phyloP scores from a whole-genome alignment of 2,329 filamentous ascomycete genomes.

The Ascochyta viciae-villosae region DNA sequence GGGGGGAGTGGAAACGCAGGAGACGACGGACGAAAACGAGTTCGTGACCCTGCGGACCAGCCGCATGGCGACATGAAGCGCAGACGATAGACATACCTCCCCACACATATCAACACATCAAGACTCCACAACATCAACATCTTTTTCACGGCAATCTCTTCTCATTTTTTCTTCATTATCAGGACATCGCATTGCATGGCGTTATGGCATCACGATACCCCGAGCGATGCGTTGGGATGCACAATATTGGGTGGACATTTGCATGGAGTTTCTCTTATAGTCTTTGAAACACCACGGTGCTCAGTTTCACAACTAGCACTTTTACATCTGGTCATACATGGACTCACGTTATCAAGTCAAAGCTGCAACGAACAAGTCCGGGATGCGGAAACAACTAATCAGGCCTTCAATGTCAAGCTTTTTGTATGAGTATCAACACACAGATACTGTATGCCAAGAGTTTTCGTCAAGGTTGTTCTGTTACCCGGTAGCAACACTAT shows the following conservation, averaged over 20 bases:
- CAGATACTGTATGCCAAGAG: too few species aligned
- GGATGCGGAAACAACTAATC: not conserved
- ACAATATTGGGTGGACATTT: not conserved
- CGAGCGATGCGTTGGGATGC: constrained; percentile 5
- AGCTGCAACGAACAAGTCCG: not conserved
- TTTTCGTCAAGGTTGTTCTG: too few species aligned
- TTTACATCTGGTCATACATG: not conserved
- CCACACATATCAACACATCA: constrained; percentile 10
- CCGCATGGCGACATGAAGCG: constrained; percentile 34
- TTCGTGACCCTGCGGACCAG: constrained; percentile 33
- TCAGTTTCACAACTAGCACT: not conserved
- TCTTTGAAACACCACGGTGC: not conserved
- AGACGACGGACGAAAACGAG: constrained; percentile 34
- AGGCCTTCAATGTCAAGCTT: not conserved
- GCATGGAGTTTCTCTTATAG: not conserved
- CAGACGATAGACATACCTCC: constrained; percentile 26
- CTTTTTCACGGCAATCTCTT: not conserved
- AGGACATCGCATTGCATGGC: constrained; percentile 19
- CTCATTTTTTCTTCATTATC: not conserved
- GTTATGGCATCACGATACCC: constrained; percentile 24
- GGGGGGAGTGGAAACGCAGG: constrained; percentile 19
- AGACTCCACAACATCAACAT: constrained; percentile 8
- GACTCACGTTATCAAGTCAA: not conserved
- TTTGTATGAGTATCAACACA: not conserved
- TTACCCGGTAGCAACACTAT: too few species aligned